phyloP scores from a whole-genome alignment of 129 eudicot species.

The carrot (Daucus carota) region DH1_v3.0 NC_030387.2:29795501-29796000 shows the following conservation, averaged over 20 bases:
- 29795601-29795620: conserved; percentile 88
- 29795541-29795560: conserved; percentile 66
- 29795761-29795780: conserved; percentile 78
- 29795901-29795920: conserved; percentile 50
- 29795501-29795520: background rate
- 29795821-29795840: conserved; percentile 1
- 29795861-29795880: background rate
- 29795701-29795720: conserved; percentile 67
- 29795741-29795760: conserved; percentile 95
- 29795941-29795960: conserved; percentile 90
- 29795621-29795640: conserved; percentile 15
- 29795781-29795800: conserved; percentile 64
- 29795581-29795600: conserved; percentile 84
- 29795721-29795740: conserved; percentile 88
- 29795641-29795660: background rate
- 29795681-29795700: background rate
- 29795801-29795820: background rate
- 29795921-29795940: conserved; percentile 98
- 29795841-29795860: background rate
- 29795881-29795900: background rate
- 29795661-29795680: background rate
- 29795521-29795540: background rate
- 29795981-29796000: conserved; percentile 92
- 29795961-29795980: conserved; percentile 63
- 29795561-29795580: conserved; percentile 91